Evolutionary conservation across 1,284 basidiomycete species (phyloP).

Genomic region (Fistulina hepatica): DNA sequence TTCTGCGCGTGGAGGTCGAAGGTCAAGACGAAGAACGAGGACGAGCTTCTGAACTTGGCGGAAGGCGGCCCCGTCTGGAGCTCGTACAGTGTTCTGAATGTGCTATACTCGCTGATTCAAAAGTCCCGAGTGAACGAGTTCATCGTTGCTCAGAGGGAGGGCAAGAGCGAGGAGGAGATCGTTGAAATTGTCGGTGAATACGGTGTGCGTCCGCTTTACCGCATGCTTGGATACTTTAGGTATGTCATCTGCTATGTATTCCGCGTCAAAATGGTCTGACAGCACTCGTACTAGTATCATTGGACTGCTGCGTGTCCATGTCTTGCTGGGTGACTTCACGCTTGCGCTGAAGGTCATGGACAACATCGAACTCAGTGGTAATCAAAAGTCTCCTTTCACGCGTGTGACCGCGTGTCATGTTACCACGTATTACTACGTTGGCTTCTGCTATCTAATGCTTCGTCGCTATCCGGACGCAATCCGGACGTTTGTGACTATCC

Average conservation of each 20-base stretch:
- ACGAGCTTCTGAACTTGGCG: slow-evolving; percentile 76
- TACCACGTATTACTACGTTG: slow-evolving; percentile 90
- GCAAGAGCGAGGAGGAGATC: slow-evolving; percentile 74
- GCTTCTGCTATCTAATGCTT: slow-evolving; percentile 94
- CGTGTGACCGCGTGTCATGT: slow-evolving; percentile 93
- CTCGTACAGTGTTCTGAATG: slow-evolving; percentile 95
- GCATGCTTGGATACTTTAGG: slow-evolving; percentile 98
- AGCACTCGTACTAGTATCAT: too few relatives aligned
- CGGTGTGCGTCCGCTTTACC: slow-evolving; percentile 82
- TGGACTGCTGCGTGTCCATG: slow-evolving; percentile 91
- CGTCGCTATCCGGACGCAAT: slow-evolving; percentile 92
- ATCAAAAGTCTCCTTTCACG: slow-evolving; percentile 80
- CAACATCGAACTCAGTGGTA: slow-evolving; percentile 82
- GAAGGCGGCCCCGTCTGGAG: slow-evolving; percentile 86
- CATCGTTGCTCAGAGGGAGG: slow-evolving; percentile 71
- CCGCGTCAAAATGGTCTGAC: too few relatives aligned
- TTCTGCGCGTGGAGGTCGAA: slow-evolving; percentile 90
- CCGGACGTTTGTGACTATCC: slow-evolving; percentile 83
- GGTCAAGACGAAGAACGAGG: slow-evolving; percentile 78
- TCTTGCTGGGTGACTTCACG: slow-evolving; percentile 92
- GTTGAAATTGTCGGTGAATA: slow-evolving; percentile 86
- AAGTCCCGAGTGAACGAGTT: slow-evolving; percentile 95
- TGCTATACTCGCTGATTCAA: slow-evolving; percentile 95
- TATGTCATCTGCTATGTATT: too few relatives aligned
- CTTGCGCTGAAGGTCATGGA: slow-evolving; percentile 95